Evolutionary conservation across 2,329 filamentous ascomycete genomes (phyloP), one percentile per base, ranked within the genome.

Genomic region (Cercospora citrullina): DNA sequence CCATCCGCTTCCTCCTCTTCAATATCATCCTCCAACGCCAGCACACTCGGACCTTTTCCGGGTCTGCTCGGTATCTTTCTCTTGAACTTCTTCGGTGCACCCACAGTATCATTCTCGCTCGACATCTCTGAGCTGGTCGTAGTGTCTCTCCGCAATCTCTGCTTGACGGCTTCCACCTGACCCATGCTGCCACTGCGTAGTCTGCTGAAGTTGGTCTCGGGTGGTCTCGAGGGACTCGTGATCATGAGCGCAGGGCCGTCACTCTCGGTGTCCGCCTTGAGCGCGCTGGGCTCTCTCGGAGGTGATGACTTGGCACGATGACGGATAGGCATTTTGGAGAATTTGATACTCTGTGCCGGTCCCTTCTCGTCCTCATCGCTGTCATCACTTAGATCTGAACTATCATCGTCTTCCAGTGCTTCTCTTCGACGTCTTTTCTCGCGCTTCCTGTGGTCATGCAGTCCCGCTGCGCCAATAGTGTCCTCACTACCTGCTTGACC

Each of bases 281-380:
- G 51, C 4, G 69, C 70, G 57, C 61, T 67, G 14, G 68, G 63
- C 48, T 69, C 64, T 30, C 63, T 72, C 0, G 69, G 68, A 3
- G 94, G 94, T 59, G 94, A 97, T 0, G 94, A 97, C 10, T 92
- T 94, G 28, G 94, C 92, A 65, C 94, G 89, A 72, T 89, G 89
- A 31, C 94, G 88, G 53, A 97, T 86, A 1, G 95, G 94, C 92
- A 97, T 94, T 81, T 98, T 98, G 60, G 91, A 89, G 80, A 99
- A 99, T 77, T 94, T 94, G 78, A 98, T 97, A 78, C 96, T 92
- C 77, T 96, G 92, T 2, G 91, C 90, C 55, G 91, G 90, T 64
- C 91, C 89, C 62, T 80, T 79, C 66, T 69, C 75, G 26, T 92
- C 90, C 26, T 94, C 91, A 61, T 95, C 92, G 74, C 91, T 94